Evolutionary conservation across 805 yeast species (phyloP), one percentile per base, ranked within the genome.

Genomic region (Kazachstania africana): DNA sequence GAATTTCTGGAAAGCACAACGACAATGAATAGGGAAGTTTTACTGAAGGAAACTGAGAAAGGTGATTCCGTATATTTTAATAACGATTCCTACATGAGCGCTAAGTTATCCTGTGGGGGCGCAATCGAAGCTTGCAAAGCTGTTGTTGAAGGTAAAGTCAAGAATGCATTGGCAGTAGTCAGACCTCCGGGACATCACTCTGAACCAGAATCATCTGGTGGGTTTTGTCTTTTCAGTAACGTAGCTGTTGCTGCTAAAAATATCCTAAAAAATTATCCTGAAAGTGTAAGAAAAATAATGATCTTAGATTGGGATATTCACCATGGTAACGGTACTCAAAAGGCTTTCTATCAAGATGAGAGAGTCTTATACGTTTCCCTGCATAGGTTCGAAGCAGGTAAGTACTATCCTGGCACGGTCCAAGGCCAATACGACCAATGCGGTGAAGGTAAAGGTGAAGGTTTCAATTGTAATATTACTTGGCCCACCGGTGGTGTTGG

Each of bases 181-280:
- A 72, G 99, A 42, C 99, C 99, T 2, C 99, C 99, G 0, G 99
- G 99, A 5, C 99, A 91, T 60, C 99, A 91, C 52, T 97, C 98
- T 1, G 99, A 93, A 50, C 98, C 99, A 2, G 91, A 83, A 43
- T 65, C 85, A 12, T 94, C 98, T 0, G 97, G 95, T 29, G 99
- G 99, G 10, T 91, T 91, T 53, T 91, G 98, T 60, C 63, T 91
- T 28, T 91, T 91, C 52, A 80, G 94, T 38, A 91, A 91, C 50
- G 99, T 91, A 16, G 95, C 97, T 0, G 95, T 91, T 13, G 97
- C 98, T 2, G 94, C 96, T 12, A 80, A 80, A 48, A 75, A 78
- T 36, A 78, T 87, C 40, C 60, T 91, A 35, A 75, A 75, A 43
- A 66, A 70, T 35, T 88, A 84, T 54, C 95, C 96, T 0, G 96